Conservation (phyloP, 805 yeast species). For the Isabelozyma pseudorhagii region DNA sequence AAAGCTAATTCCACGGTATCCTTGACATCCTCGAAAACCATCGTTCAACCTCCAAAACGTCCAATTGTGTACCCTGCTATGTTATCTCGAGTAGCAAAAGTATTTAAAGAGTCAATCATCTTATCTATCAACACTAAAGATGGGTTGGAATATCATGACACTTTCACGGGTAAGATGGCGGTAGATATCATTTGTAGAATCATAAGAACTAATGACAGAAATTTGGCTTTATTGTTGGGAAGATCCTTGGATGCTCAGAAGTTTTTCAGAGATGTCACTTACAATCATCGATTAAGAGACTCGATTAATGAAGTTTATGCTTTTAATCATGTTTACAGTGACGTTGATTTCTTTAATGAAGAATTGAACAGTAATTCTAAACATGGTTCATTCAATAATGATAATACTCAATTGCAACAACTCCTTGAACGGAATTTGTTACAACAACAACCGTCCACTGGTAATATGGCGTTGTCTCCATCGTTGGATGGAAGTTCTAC, state of each 20-base stretch:
- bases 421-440: conserved; percentile 13
- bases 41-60: conserved; percentile 45
- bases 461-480: conserved; percentile 3
- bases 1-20: conserved; percentile 27
- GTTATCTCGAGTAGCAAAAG: conserved; percentile 77
- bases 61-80: conserved; percentile 89
- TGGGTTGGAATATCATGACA: conserved; percentile 86
- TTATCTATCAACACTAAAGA: conserved; percentile 81
- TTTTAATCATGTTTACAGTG: conserved; percentile 57
- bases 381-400: conserved; percentile 25
- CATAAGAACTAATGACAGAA: conserved; percentile 86
- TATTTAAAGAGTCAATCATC: conserved; percentile 66
- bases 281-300: conserved; percentile 89
- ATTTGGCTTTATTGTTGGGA: conserved; percentile 83
- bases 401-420: conserved; percentile 7
- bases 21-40: conserved; percentile 37
- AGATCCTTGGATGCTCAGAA: conserved; percentile 92
- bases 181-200: conserved; percentile 86
- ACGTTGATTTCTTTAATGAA: conserved; percentile 39
- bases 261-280: conserved; percentile 91
- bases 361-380: conserved; percentile 20
- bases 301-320: conserved; percentile 85
- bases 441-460: conserved; percentile 15
- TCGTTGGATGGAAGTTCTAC: conserved; percentile 4
- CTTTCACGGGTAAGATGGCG: conserved; percentile 92